phyloP scores from a whole-genome alignment of 257 asterid genomes.

The Fraxinus americana region DNA sequence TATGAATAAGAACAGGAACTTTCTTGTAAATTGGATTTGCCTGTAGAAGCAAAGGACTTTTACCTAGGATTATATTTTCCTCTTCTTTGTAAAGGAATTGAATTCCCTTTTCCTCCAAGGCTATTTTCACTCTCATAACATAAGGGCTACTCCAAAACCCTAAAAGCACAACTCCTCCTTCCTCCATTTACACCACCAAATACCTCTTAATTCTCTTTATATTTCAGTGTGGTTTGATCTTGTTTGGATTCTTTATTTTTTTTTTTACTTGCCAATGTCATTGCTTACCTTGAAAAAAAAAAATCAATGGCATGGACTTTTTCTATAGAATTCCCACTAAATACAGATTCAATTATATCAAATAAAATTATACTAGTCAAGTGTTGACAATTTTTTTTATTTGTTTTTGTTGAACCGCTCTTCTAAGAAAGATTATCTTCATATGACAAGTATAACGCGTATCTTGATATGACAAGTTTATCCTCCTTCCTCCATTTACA shows the following conservation, averaged over 20 bases:
- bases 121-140: not conserved
- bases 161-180: not conserved
- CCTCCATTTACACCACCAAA: too few relatives aligned
- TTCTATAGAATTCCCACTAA: not conserved
- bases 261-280: too few relatives aligned
- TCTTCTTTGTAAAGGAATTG: not conserved
- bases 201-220: too few relatives aligned
- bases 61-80: not conserved
- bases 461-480: too few relatives aligned
- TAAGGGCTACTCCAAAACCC: constrained; percentile 3
- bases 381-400: too few relatives aligned
- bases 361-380: too few relatives aligned
- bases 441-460: too few relatives aligned
- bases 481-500: too few relatives aligned
- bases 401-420: not conserved
- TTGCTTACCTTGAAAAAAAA: not conserved
- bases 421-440: too few relatives aligned
- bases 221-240: not conserved
- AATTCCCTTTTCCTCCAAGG: not conserved
- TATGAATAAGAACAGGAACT: not conserved
- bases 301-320: not conserved
- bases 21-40: not conserved
- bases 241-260: too few relatives aligned
- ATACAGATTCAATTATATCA: not conserved
- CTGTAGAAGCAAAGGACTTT: not conserved